Evolutionary conservation across 106 monocot genomes (phyloP).

Genomic region (Agapanthus africanus): DNA sequence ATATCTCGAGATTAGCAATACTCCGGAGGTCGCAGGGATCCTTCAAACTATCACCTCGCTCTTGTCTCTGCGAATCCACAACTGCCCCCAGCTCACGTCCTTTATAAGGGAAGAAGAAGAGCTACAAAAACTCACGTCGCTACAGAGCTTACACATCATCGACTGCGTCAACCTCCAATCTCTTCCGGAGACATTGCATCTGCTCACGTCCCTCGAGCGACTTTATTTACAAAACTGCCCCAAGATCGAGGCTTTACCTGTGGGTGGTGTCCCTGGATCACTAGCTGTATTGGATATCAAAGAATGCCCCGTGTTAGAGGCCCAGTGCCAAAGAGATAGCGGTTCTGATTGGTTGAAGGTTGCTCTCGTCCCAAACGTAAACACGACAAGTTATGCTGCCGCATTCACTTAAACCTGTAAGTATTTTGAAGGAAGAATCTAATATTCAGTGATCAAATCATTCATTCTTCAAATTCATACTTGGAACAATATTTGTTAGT

Average conservation of each 20-base stretch:
- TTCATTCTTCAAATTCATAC: no score
- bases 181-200: not conserved
- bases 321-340: not conserved
- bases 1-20: not conserved
- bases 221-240: not conserved
- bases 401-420: no score
- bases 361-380: not conserved
- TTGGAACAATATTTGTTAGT: no score
- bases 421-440: no score
- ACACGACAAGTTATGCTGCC: not conserved
- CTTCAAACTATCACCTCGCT: conserved; percentile 2
- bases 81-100: conserved; percentile 1
- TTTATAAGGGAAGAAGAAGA: not conserved
- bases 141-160: not conserved
- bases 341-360: not conserved
- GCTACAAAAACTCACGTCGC: not conserved
- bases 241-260: not conserved
- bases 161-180: not conserved
- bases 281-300: not conserved
- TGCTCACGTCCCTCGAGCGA: not conserved
- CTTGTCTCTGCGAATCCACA: conserved; percentile 1
- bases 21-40: not conserved
- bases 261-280: not conserved
- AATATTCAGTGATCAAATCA: no score
- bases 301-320: not conserved